phyloP scores from a whole-genome alignment of 768 basidiomycete species.

The Lentinula boryana region DNA sequence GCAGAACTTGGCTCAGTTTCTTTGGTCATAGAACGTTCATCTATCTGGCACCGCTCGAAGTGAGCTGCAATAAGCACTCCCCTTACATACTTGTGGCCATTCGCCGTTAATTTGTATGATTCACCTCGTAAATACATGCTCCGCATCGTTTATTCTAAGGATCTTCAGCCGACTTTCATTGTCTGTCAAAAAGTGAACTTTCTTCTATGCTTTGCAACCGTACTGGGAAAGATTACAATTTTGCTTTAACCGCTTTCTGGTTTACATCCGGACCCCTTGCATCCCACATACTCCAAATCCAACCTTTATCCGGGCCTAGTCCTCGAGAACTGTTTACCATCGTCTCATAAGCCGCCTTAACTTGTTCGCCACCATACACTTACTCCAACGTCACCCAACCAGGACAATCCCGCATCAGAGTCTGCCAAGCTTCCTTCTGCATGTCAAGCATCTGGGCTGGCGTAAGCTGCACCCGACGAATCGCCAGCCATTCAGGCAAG shows the following conservation, averaged over 20 bases:
- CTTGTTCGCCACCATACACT: conserved; percentile 38
- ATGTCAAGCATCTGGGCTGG: conserved; percentile 38
- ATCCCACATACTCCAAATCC: conserved; percentile 67
- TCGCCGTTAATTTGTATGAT: neutral
- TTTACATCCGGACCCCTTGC: conserved; percentile 10
- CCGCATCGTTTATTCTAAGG: too few species aligned
- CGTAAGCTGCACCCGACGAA: conserved; percentile 43
- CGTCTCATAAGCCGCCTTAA: conserved; percentile 42
- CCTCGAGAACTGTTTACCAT: conserved; percentile 31
- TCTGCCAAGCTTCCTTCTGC: conserved; percentile 55
- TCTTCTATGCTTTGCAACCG: neutral
- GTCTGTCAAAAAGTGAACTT: neutral
- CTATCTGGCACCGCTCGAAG: neutral
- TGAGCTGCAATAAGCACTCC: neutral
- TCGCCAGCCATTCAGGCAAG: conserved; percentile 63
- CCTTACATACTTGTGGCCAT: neutral
- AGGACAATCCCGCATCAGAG: conserved; percentile 48
- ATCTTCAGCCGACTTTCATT: neutral
- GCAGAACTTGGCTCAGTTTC: neutral
- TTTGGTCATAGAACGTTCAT: neutral
- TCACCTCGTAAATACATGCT: neutral
- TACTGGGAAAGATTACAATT: neutral
- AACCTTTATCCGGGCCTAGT: conserved; percentile 48
- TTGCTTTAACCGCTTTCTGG: neutral
- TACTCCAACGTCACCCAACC: conserved; percentile 51